These are phyloP conservation scores for Rostrohypoxylon terebratum DNA, from an alignment of 495 filamentous ascomycete species.

Conservation along the genomic window DNA sequence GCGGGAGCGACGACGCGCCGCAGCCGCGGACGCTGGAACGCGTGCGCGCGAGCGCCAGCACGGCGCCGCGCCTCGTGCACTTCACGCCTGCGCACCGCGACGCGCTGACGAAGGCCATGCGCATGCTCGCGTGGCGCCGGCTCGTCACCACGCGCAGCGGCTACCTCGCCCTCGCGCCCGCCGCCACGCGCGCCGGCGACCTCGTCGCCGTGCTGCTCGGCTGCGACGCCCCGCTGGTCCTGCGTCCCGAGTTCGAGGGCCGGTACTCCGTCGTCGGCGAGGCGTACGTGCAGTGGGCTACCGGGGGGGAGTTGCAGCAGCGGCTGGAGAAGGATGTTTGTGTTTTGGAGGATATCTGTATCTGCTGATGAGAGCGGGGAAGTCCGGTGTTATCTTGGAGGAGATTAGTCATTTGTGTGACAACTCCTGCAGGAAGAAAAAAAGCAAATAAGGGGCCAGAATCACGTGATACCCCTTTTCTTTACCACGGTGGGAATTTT, in stretches of 20 bases:
- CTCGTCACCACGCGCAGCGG: conserved; percentile 12
- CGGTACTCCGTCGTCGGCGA: conserved; percentile 18
- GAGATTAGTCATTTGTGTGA: not conserved
- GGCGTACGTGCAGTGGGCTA: conserved; percentile 26
- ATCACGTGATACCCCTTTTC: conserved; percentile 10
- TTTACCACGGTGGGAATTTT: not conserved
- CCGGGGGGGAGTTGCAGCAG: conserved; percentile 9
- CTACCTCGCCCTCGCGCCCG: conserved; percentile 18
- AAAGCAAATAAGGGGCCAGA: too few species aligned
- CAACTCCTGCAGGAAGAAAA: too few species aligned
- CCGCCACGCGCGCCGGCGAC: conserved; percentile 16
- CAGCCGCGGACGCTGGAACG: not conserved
- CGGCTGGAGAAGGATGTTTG: conserved; percentile 6
- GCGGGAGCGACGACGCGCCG: not conserved
- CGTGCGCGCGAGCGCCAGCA: conserved; percentile 11
- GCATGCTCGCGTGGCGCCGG: conserved; percentile 10
- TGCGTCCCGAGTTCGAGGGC: conserved; percentile 5
- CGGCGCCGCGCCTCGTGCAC: not conserved
- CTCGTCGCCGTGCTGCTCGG: conserved; percentile 17
- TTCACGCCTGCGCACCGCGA: conserved; percentile 12
- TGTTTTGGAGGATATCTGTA: conserved; percentile 9
- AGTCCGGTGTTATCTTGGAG: not conserved
- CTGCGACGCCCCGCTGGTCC: conserved; percentile 19
- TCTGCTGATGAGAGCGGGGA: not conserved
- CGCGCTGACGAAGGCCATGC: conserved; percentile 3